Base-by-base conservation (phyloP, 1,284 basidiomycete species). In the Cryptococcus sp. region DNA sequence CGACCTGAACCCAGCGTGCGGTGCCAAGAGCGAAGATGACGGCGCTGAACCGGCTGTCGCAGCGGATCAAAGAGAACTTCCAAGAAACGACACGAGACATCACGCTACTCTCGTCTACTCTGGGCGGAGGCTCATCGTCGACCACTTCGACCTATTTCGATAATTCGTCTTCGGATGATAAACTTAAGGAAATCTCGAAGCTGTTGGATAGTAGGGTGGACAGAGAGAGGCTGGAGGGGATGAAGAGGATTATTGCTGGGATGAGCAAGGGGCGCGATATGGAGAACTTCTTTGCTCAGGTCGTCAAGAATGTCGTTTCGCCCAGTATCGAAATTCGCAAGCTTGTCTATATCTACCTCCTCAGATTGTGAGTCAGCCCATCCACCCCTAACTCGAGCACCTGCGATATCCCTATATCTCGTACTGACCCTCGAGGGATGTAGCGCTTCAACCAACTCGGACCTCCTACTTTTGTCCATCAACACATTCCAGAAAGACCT, bases 401-500 rank as follows among this genome's bases (percentile, higher is more conserved):
- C n/a, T 11, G 39, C 39, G 39, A n/a, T 11, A 41, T 13, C 7
- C 2, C 31, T 3, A 35, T 35, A n/a, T 7, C 42, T 8, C 16
- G 42, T 45, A n/a, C 42, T 39, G 5, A 48, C 11, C 13, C 35
- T 41, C 8, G 16, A 20, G 38, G 2, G 3, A 8, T 13, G 8
- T 46, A 77, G 75, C 78, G 93, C 95, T 47, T 87, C 90, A 50
- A 86, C 88, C 50, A 92, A 94, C 71, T 94, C 95, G 8, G 96
- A 99, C 78, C 86, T 99, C 53, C 90, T 96, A 0, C 81, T 99
- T 40, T 84, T 99, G 23, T 95, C 93, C 6, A 96, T 99, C 82
- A 99, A 99, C 80, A 96, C 95, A 11, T 98, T 98, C 75, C 96
- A 99, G 79, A 93, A 93, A 76, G 96, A 99, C 79, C 83, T 99